Conservation (phyloP, 345 rosid species). For the Rhodamnia argentea region DNA sequence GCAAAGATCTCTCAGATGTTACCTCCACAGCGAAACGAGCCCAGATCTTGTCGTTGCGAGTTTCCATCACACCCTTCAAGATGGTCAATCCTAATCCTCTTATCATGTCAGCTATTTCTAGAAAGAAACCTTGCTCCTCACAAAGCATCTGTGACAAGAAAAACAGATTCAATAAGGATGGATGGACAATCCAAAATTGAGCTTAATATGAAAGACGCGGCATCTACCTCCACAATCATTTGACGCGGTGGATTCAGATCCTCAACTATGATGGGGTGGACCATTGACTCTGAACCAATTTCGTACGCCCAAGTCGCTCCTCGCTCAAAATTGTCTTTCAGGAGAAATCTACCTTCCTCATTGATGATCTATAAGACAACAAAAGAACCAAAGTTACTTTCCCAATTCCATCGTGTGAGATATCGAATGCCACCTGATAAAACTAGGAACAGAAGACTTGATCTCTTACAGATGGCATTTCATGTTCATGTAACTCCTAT, state of each 20-base stretch:
- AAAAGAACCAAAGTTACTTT: neutral
- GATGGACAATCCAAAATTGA: neutral
- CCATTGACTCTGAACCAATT: conserved; percentile 74
- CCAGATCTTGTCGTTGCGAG: conserved; percentile 77
- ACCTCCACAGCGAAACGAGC: conserved; percentile 93
- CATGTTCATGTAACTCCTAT: neutral
- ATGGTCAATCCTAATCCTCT: conserved; percentile 82
- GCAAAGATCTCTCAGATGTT: neutral
- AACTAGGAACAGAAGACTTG: neutral
- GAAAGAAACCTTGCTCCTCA: conserved; percentile 80
- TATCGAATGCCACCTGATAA: neutral
- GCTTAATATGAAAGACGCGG: neutral
- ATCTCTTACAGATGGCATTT: neutral
- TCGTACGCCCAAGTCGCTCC: conserved; percentile 98
- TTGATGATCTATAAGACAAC: conserved; percentile 36
- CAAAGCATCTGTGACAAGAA: conserved; percentile 67
- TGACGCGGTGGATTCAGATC: conserved; percentile 86
- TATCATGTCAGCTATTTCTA: conserved; percentile 85
- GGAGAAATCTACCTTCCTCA: conserved; percentile 33
- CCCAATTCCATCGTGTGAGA: neutral
- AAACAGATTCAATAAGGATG: neutral
- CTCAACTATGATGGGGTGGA: conserved; percentile 87
- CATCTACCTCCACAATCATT: conserved; percentile 77
- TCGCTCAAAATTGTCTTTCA: conserved; percentile 59
- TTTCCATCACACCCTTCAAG: conserved; percentile 87